phyloP scores from a whole-genome alignment of 129 eudicot genomes.

The Kitagawia praeruptora region DNA sequence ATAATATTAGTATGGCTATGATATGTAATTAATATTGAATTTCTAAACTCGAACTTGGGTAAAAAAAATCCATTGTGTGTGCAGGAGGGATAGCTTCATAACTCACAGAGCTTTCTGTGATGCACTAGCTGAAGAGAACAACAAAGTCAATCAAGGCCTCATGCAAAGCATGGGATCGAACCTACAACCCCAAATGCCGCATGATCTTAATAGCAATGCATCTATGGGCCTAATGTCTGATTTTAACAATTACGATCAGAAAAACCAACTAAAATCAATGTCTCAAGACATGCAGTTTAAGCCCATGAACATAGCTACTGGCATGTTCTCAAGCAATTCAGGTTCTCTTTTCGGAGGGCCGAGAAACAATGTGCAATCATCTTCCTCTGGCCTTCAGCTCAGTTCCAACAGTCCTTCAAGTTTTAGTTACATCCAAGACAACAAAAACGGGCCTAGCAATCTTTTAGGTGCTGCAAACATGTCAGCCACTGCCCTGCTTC shows the following conservation, averaged over 20 bases:
- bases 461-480: slow-evolving; percentile 41
- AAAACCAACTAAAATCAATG: slow-evolving; percentile 31
- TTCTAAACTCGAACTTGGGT: too few species aligned
- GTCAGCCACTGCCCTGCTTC: slow-evolving; percentile 86
- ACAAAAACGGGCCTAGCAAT: slow-evolving; percentile 27
- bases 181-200: slow-evolving; percentile 31
- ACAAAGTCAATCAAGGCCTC: slow-evolving; percentile 49
- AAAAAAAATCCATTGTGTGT: background rate
- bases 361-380: slow-evolving; percentile 30
- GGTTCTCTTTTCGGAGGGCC: slow-evolving; percentile 56
- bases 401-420: slow-evolving; percentile 39
- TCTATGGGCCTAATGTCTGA: slow-evolving; percentile 44
- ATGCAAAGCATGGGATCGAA: slow-evolving; percentile 31
- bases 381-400: slow-evolving; percentile 70
- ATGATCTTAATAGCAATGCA: slow-evolving; percentile 25
- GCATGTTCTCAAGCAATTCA: slow-evolving; percentile 53
- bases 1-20: too few species aligned
- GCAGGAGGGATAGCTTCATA: slow-evolving; percentile 80
- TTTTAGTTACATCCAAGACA: slow-evolving; percentile 35
- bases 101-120: slow-evolving; percentile 90
- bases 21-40: background rate
- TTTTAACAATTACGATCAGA: slow-evolving; percentile 37
- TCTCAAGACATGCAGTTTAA: slow-evolving; percentile 66
- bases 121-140: slow-evolving; percentile 75
- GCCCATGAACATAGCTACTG: slow-evolving; percentile 49